Percentiles rank a stretch among this genome's conserved stretches.
Evolutionary conservation across 1,284 basidiomycete species (phyloP).

Genomic region (Microbotryum saponariae): DNA sequence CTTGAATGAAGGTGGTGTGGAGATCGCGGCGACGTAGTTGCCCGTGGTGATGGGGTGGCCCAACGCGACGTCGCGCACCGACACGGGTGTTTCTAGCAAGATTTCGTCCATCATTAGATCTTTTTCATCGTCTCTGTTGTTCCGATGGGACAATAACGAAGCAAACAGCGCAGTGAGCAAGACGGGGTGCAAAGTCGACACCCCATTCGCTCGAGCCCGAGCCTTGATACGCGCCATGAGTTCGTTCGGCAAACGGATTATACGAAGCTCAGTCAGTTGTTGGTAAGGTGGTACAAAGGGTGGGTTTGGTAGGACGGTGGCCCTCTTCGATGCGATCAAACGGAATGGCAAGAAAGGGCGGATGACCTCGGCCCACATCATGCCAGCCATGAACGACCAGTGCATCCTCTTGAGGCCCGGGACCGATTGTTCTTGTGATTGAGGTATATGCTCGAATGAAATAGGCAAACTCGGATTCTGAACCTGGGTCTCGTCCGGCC

Average conservation of each 20-base stretch:
- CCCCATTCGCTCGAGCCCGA: background rate
- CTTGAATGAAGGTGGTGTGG: background rate
- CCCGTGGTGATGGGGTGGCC: constrained; percentile 4
- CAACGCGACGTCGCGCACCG: background rate
- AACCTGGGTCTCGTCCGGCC: background rate
- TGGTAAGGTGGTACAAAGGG: background rate
- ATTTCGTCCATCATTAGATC: background rate
- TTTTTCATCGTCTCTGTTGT: too few species aligned
- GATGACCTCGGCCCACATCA: constrained; percentile 1
- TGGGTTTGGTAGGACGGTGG: background rate
- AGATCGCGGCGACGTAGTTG: constrained; percentile 13
- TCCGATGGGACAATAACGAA: background rate
- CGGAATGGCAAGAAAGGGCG: constrained; percentile 1
- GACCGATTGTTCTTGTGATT: too few species aligned
- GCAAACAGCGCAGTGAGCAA: constrained; percentile 2
- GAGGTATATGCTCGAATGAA: too few species aligned
- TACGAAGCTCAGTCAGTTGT: background rate
- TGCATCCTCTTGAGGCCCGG: too few species aligned
- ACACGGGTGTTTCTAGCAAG: constrained; percentile 7
- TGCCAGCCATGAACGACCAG: background rate
- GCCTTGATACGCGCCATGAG: background rate
- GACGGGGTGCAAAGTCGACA: constrained; percentile 13
- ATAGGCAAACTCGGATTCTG: background rate
- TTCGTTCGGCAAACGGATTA: background rate
- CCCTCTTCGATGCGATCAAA: background rate